Evolutionary conservation across 805 yeast species (phyloP), one percentile per base, ranked within the genome.

Genomic region (Sugiyamaella chiloensis): DNA sequence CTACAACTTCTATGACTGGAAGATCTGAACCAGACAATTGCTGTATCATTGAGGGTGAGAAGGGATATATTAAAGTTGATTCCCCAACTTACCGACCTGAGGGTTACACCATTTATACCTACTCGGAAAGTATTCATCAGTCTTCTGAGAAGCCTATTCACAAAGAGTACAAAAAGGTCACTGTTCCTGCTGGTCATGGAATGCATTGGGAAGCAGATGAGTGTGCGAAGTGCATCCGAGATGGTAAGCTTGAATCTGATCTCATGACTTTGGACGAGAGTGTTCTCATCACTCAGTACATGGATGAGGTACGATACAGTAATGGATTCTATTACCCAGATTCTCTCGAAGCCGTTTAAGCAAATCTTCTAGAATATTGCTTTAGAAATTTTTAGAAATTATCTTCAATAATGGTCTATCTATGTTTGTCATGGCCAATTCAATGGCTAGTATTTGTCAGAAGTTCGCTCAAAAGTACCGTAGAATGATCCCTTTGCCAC

Each of bases 171-270:
- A 20, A 44, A 40, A 34, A 49, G 26, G 44, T 45, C 27, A 5
- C 27, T 6, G 39, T 56, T 24, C 55, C 54, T 8, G 63, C 47
- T 21, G 52, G 62, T 39, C 60, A 65, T 41, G 85, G 85, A 0
- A 73, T 78, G 59, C 74, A 74, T 54, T 73, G 72, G 60, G 83
- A 79, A 62, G 82, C 82, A 1, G 73, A 77, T 54, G 80, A 76
- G 3, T 72, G 71, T 24, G 82, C 79, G 2, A 60, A 67, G 40
- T 76, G 72, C 46, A 63, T 79, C 34, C 46, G 57, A 4, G 63
- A 60, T 12, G 78, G 78, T 9, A 65, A 62, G 46, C 55, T 59
- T 12, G 67, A 70, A 52, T 69, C 70, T 50, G 60, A 55, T 16
- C 40, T 59, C 2, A 61, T 70, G 58, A 73, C 81, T 2, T 68